Conservation (phyloP, 345 rosid species). For the Pseudoturritis turrita region DNA sequence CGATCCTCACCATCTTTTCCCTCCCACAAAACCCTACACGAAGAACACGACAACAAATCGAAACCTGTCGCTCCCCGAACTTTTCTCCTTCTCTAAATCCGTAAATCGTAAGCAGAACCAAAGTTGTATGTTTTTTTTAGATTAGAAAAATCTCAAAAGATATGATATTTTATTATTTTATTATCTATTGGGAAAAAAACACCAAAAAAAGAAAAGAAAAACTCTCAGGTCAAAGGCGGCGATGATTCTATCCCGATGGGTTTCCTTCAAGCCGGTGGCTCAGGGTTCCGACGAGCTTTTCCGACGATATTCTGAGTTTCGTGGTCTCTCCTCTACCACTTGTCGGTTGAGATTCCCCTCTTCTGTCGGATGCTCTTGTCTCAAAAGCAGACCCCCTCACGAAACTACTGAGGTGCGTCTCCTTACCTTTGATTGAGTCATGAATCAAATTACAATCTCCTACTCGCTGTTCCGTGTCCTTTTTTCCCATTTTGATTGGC, state of each 20-base stretch:
- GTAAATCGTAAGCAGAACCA: too few species aligned
- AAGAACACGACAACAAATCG: not conserved
- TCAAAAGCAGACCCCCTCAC: not conserved
- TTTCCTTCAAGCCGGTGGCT: conserved; percentile 18
- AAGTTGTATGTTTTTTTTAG: too few species aligned
- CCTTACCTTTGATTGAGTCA: not conserved
- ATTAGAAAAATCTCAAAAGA: too few species aligned
- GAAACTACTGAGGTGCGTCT: not conserved
- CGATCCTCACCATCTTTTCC: conserved; percentile 27
- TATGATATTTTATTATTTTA: too few species aligned
- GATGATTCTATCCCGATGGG: conserved; percentile 19
- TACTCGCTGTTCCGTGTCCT: too few species aligned
- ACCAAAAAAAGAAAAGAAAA: not conserved
- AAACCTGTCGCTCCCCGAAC: not conserved
- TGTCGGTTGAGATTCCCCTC: not conserved
- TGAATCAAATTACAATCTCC: not conserved
- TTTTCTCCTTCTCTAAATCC: not conserved
- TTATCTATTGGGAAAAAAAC: not conserved
- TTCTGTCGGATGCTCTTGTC: conserved; percentile 13
- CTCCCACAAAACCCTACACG: conserved; percentile 1
- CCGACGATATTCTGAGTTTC: not conserved
- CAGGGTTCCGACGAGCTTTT: not conserved
- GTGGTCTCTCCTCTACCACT: conserved; percentile 1
- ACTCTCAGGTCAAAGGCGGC: not conserved
- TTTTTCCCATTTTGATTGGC: too few species aligned